Conservation (phyloP, 257 asterid species). For the Solanum clarkiae region DNA sequence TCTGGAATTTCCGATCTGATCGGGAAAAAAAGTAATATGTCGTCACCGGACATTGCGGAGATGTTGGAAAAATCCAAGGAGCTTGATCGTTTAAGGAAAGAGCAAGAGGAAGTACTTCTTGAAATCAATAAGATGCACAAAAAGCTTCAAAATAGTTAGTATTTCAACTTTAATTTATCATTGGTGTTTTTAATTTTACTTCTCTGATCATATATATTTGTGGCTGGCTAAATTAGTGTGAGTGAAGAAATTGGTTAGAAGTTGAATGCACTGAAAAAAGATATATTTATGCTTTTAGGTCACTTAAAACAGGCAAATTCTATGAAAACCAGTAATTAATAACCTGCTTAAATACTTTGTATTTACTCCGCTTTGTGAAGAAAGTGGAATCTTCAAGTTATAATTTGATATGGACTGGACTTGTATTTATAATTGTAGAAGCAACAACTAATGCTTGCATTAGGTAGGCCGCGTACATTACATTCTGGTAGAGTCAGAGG, state of each 20-base stretch:
- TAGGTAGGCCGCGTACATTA: neutral
- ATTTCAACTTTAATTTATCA: neutral
- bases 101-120: constrained; percentile 57
- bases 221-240: neutral
- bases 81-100: constrained; percentile 92
- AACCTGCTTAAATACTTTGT: neutral
- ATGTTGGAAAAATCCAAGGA: constrained; percentile 69
- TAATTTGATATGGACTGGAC: neutral
- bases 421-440: neutral
- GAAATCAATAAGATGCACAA: constrained; percentile 93
- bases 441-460: neutral
- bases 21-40: constrained; percentile 19
- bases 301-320: neutral
- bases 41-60: constrained; percentile 66
- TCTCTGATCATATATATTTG: neutral
- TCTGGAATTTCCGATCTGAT: constrained; percentile 14
- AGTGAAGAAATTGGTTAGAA: neutral
- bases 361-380: neutral
- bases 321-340: neutral
- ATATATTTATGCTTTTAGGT: neutral
- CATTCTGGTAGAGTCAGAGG: neutral
- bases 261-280: neutral
- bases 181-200: neutral
- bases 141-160: constrained; percentile 76
- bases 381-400: neutral